Conservation (phyloP, 139 green algal genomes). For the Bryopsis sp. region DNA sequence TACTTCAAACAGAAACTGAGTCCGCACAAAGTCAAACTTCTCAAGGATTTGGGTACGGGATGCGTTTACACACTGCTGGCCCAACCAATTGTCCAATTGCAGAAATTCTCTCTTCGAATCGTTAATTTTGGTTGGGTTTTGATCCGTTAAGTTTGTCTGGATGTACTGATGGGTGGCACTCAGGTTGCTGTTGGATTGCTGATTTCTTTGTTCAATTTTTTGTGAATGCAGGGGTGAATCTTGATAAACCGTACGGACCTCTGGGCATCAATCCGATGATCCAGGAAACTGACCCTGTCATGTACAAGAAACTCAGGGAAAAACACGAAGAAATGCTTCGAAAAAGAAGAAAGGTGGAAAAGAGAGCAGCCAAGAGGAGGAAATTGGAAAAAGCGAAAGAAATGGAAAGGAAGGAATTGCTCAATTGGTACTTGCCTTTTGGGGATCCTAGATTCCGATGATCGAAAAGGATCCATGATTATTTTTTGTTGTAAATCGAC, state of each 20-base stretch:
- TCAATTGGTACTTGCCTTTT: conserved; percentile 21
- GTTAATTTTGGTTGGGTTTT: too few relatives aligned
- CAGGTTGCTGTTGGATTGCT: not conserved
- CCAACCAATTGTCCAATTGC: too few relatives aligned
- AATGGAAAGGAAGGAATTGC: conserved; percentile 18
- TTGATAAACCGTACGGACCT: conserved; percentile 15
- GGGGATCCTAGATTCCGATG: conserved; percentile 20
- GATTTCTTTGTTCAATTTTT: not conserved
- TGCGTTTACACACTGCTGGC: too few relatives aligned
- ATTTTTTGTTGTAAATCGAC: too few relatives aligned
- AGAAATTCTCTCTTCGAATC: too few relatives aligned
- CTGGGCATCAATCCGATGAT: conserved; percentile 14
- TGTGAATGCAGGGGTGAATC: conserved; percentile 6
- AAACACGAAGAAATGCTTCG: conserved; percentile 17
- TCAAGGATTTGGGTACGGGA: conserved; percentile 15
- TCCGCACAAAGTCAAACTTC: conserved; percentile 21
- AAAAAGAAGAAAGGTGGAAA: conserved; percentile 15
- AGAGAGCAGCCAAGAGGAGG: conserved; percentile 6
- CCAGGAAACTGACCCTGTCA: conserved; percentile 16
- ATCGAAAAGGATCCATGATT: too few relatives aligned
- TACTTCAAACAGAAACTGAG: conserved; percentile 24
- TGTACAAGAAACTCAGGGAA: conserved; percentile 11
- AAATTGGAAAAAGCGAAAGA: conserved; percentile 18
- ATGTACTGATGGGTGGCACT: too few relatives aligned
- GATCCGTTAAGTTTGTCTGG: too few relatives aligned